Base-by-base conservation (phyloP, 139 green algal genomes). In the Pycnococcus provasolii region DNA sequence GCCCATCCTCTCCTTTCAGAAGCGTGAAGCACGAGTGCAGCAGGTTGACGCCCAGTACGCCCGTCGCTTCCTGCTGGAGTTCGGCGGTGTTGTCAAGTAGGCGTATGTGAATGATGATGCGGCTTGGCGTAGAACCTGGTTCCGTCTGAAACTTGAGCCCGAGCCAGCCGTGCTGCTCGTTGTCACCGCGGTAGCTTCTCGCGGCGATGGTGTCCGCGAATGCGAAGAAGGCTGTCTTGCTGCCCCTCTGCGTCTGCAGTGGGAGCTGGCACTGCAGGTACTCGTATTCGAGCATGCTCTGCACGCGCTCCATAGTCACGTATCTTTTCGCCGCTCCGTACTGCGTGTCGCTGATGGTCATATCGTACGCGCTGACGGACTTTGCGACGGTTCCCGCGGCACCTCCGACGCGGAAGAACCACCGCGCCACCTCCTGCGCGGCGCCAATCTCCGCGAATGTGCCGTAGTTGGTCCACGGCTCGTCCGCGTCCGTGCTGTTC, bases 121-220 rank as follows among this genome's bases (percentile, higher is more conserved):
- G 61, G 42, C 41, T 67, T 26, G 61, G 61, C 47, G 40, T 11
- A 41, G 62, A 8, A n/a, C 61, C 11, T 63, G 61, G n/a, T 37
- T 26, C 15, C 6, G 13, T 42, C 51, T 84, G 79, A 13, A 70
- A 81, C 59, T 84, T 84, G 64, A 84, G 60, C 15, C 79, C 79
- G 53, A 84, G 68, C 79, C 79, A 84, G 62, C 79, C 79, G 64
- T 84, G 79, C 62, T 75, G 82, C 51, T 84, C 79, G 52, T 84
- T 84, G 48, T 83, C 52, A 2, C 73, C 58, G 45, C 59, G 58
- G 60, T 73, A 84, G 2, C 39, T 71, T 8, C 68, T 73, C 9
- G 77, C 74, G 7, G 72, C 60, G 4, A 84, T 68, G 7, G 79
- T 84, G 66, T 84, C 76, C 2, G 79, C 76, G 77, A 84, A 84